Conservation (phyloP, 805 yeast species). For the Candida sithepensis region DNA sequence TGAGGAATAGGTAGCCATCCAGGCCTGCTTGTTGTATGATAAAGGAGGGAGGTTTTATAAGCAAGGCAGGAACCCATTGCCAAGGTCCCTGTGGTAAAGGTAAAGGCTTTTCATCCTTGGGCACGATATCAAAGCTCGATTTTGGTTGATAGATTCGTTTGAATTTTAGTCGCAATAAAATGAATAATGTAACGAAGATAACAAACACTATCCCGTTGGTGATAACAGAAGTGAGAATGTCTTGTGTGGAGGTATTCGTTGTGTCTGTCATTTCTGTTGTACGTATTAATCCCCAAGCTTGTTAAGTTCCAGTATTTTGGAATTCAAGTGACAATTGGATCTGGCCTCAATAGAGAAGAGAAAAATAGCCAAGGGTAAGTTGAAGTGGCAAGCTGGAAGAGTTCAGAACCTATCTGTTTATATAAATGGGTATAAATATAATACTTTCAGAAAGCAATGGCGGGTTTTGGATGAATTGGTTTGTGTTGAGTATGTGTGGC, state of each 20-base stretch:
- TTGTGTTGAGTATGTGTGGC: too few species aligned
- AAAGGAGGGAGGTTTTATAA: constrained; percentile 67
- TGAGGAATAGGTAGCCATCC: constrained; percentile 89
- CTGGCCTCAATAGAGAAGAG: too few species aligned
- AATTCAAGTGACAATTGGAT: too few species aligned
- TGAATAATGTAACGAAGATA: constrained; percentile 56
- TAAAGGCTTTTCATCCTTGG: constrained; percentile 62
- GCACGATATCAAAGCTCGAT: constrained; percentile 54
- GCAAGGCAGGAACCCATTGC: constrained; percentile 64
- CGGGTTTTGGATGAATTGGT: too few species aligned
- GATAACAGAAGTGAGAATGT: constrained; percentile 68
- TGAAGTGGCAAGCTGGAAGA: too few species aligned
- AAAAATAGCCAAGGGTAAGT: too few species aligned
- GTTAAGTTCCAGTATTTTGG: too few species aligned
- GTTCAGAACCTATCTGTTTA: too few species aligned
- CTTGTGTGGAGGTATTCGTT: constrained; percentile 57
- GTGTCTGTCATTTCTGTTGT: constrained; percentile 29
- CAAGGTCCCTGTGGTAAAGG: constrained; percentile 68
- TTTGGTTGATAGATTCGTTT: constrained; percentile 83
- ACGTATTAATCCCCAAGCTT: too few species aligned
- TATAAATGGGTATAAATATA: too few species aligned
- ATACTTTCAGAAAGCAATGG: too few species aligned
- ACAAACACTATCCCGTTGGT: constrained; percentile 67
- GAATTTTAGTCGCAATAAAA: constrained; percentile 62
- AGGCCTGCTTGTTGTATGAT: constrained; percentile 83